Conservation (phyloP, 2,329 filamentous ascomycete species). For the Fusarium armeniacum region DNA sequence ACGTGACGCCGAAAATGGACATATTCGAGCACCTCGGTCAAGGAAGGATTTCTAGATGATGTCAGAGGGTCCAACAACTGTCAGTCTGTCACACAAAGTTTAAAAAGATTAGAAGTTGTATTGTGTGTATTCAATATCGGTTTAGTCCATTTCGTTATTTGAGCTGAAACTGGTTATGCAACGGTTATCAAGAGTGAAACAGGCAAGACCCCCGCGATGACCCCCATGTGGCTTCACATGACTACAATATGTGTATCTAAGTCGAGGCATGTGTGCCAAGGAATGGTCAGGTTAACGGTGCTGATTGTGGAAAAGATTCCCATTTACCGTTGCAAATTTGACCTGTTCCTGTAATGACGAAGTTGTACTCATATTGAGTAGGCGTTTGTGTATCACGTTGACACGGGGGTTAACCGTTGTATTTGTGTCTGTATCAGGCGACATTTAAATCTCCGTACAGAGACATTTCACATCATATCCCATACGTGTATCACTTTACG, state of each 20-base stretch:
- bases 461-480: background rate
- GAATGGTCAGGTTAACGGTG: slow-evolving; percentile 19
- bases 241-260: slow-evolving; percentile 1
- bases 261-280: slow-evolving; percentile 1
- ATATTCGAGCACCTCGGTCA: slow-evolving; percentile 9
- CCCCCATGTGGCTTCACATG: slow-evolving; percentile 19
- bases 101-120: background rate
- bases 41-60: slow-evolving; percentile 29
- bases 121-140: background rate
- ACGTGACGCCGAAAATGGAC: slow-evolving; percentile 31
- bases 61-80: slow-evolving; percentile 3
- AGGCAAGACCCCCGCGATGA: slow-evolving; percentile 6
- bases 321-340: slow-evolving; percentile 3
- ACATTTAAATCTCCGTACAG: background rate
- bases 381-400: slow-evolving; percentile 4
- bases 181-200: slow-evolving; percentile 8
- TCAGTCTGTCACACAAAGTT: background rate
- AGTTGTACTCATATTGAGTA: background rate
- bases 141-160: slow-evolving; percentile 3
- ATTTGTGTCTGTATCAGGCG: background rate
- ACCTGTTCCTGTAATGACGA: background rate
- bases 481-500: background rate
- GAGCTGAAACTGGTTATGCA: slow-evolving; percentile 20
- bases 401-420: background rate
- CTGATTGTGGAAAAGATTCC: slow-evolving; percentile 6